A percentile compares a stretch with the other conserved stretches of the same genome.
These are phyloP conservation scores for Paxillus ammoniavirescens DNA, from an alignment of 768 basidiomycete genomes.

Conservation along the genomic window DNA sequence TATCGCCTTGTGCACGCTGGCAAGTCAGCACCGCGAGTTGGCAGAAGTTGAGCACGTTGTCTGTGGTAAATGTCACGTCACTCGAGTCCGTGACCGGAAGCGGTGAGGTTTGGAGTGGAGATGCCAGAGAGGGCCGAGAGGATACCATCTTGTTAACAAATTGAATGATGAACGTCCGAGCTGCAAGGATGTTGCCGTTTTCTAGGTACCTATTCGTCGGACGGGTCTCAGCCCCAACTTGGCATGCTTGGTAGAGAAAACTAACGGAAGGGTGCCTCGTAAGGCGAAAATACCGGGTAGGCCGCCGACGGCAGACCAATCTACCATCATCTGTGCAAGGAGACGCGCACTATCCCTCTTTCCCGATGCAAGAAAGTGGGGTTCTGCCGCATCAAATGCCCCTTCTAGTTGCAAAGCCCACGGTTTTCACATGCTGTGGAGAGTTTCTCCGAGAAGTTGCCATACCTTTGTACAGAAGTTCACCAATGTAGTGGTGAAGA, in stretches of 20 bases:
- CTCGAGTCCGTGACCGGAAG: slow-evolving; percentile 45
- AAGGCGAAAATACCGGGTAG: slow-evolving; percentile 75
- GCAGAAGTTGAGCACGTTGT: slow-evolving; percentile 80
- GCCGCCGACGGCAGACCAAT: slow-evolving; percentile 64
- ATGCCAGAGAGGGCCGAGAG: slow-evolving; percentile 40
- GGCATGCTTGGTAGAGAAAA: slow-evolving; percentile 6
- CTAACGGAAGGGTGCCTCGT: slow-evolving; percentile 80
- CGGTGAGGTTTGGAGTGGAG: slow-evolving; percentile 40
- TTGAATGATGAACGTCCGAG: slow-evolving; percentile 86
- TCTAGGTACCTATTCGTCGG: slow-evolving; percentile 57
- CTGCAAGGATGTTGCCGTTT: slow-evolving; percentile 89
- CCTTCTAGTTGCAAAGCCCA: slow-evolving; percentile 51
- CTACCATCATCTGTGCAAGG: slow-evolving; percentile 82
- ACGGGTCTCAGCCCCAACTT: slow-evolving; percentile 6
- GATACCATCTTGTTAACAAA: slow-evolving; percentile 65
- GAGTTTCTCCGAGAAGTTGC: neutral
- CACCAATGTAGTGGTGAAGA: slow-evolving; percentile 88
- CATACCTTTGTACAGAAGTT: slow-evolving; percentile 81
- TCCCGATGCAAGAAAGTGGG: slow-evolving; percentile 81
- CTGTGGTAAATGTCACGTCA: slow-evolving; percentile 74
- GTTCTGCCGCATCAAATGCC: slow-evolving; percentile 70
- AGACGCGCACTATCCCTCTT: slow-evolving; percentile 86
- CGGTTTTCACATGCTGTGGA: slow-evolving; percentile 1
- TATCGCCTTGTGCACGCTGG: slow-evolving; percentile 80
- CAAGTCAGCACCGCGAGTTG: slow-evolving; percentile 89